Conservation (phyloP, 805 yeast genomes). For the Yarrowia phangngaensis region DNA sequence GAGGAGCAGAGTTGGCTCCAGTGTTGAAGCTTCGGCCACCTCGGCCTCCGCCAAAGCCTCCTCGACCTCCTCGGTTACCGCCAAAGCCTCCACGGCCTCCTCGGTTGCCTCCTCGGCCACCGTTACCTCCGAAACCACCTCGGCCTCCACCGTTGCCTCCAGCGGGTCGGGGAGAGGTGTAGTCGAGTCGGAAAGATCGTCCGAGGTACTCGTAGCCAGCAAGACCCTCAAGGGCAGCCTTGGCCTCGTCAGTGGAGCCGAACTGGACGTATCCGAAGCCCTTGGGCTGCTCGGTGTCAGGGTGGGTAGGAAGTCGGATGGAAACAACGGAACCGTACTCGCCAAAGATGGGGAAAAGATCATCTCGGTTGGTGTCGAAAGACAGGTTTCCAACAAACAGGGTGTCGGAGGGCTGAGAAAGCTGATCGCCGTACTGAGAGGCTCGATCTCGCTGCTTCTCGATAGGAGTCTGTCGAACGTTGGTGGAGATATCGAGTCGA, state of each 20-base stretch:
- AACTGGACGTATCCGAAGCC: conserved; percentile 98
- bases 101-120: conserved; percentile 32
- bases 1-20: conserved; percentile 47
- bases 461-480: conserved; percentile 54
- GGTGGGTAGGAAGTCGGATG: conserved; percentile 95
- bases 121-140: conserved; percentile 26
- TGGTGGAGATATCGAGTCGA: conserved; percentile 85
- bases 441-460: conserved; percentile 73
- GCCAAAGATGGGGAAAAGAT: conserved; percentile 66
- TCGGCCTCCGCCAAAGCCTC: conserved; percentile 35
- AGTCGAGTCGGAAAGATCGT: conserved; percentile 92
- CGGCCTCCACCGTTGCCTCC: conserved; percentile 17
- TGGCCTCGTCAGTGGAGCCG: conserved; percentile 81
- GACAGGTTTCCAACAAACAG: conserved; percentile 94
- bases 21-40: conserved; percentile 38
- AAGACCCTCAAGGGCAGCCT: conserved; percentile 77
- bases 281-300: conserved; percentile 97
- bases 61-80: conserved; percentile 36
- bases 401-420: conserved; percentile 91
- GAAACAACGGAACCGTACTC: conserved; percentile 78
- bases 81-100: conserved; percentile 37
- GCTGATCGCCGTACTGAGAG: conserved; percentile 80
- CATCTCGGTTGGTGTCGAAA: conserved; percentile 81
- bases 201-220: conserved; percentile 88
- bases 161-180: conserved; percentile 74